A percentile compares a stretch with the other conserved stretches of the same genome.
Evolutionary conservation across 257 asterid species (phyloP).

Genomic region (Cynanchum wilfordii): DNA sequence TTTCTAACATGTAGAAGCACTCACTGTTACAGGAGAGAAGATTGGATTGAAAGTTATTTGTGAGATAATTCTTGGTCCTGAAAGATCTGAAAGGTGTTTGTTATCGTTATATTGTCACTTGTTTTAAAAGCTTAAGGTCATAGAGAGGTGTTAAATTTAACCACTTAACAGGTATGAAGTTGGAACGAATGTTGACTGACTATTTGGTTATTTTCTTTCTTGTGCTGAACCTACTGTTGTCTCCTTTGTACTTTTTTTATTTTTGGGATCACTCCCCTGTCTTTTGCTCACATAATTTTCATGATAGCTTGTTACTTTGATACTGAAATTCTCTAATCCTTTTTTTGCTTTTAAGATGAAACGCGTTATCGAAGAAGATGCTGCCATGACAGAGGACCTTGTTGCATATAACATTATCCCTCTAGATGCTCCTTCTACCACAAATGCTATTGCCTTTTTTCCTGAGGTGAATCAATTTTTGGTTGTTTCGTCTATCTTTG

Average conservation of each 20-base stretch:
- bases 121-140: too few species aligned
- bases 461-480: conserved; percentile 59
- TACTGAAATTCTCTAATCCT: conserved; percentile 12
- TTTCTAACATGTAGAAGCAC: neutral
- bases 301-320: neutral
- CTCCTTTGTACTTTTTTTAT: neutral
- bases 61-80: neutral
- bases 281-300: neutral
- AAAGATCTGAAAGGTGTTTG: neutral
- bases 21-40: neutral
- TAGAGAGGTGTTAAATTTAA: too few species aligned
- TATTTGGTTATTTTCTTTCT: too few species aligned
- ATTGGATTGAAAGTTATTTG: neutral
- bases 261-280: neutral
- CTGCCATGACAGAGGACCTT: conserved; percentile 96
- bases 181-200: neutral
- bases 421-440: conserved; percentile 66
- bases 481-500: conserved; percentile 3
- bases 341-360: conserved; percentile 56
- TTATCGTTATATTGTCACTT: neutral
- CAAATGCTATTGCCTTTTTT: conserved; percentile 67
- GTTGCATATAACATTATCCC: conserved; percentile 88
- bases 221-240: neutral
- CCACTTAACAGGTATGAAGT: neutral
- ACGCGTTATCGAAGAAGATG: conserved; percentile 91